Percentiles rank a stretch among this genome's conserved stretches.
Evolutionary conservation across 164 flowering plant species (phyloP).

Genomic region (Vitis riparia): DNA sequence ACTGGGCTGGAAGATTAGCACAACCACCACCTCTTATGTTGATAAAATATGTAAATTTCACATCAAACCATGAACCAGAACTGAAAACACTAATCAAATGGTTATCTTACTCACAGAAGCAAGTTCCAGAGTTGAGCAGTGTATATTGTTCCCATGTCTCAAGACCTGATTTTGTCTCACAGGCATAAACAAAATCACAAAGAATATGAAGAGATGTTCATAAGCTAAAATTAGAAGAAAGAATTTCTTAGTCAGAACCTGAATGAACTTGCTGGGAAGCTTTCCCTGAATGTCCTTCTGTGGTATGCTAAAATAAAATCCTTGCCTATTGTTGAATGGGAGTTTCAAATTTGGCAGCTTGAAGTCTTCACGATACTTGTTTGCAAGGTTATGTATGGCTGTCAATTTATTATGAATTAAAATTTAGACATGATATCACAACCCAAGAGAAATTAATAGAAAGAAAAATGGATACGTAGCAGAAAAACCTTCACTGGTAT

Average conservation of each 20-base stretch:
- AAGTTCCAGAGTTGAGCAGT: constrained; percentile 90
- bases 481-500: constrained; percentile 89
- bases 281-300: constrained; percentile 83
- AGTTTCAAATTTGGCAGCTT: constrained; percentile 87
- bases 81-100: neutral
- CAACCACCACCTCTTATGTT: neutral
- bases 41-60: neutral
- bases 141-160: constrained; percentile 93
- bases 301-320: constrained; percentile 91
- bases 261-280: constrained; percentile 91
- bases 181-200: constrained; percentile 16
- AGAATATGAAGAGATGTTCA: neutral
- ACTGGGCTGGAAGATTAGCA: neutral
- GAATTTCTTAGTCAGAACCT: constrained; percentile 49
- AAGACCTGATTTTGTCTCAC: constrained; percentile 53
- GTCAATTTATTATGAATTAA: constrained; percentile 22
- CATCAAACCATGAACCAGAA: neutral
- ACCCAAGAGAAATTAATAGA: neutral
- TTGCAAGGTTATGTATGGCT: constrained; percentile 96
- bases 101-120: constrained; percentile 75
- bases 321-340: constrained; percentile 93
- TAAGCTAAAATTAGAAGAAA: neutral
- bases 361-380: constrained; percentile 85
- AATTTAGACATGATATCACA: neutral
- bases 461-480: neutral